Evolutionary conservation across 2,329 filamentous ascomycete genomes (phyloP), one percentile per base, ranked within the genome.

Genomic region (Ceratocystis alfenasii): DNA sequence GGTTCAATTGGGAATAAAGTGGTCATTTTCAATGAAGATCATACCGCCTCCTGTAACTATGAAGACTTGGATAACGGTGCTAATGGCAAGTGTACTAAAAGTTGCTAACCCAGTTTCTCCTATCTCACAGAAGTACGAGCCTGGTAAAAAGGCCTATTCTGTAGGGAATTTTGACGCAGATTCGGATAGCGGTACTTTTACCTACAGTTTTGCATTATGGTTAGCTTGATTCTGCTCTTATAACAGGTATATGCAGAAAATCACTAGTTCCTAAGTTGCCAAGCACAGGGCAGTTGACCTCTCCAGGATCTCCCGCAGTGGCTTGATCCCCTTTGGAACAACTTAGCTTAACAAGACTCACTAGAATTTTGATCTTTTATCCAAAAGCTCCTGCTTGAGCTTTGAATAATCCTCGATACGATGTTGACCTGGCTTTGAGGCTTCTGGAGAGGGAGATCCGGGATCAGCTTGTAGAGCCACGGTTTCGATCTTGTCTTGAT

Each of bases 1-100:
- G 83, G 0, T 83, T 79, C 0, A 93, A 77, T 69, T 12, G 3
- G 10, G 12, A 1, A 41, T 41, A 41, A 92, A 88, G 70, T 93
- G 91, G 0, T 88, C 87, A 72, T 93, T 88, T 68, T 93, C 89
- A 25, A 93, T 86, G 71, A 93, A 92, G 1, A 90, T 71, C 0
- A 85, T 85, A 0, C 89, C 89, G 0, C 88, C 88, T 0, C 82
- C 84, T 0, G 74, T 69, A 33, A 84, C 65, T 3, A 83, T 72
- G 0, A 92, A 78, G 0, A 71, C 62, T 0, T 77, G 73, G 0
- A 78, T 1, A 41, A 1, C 36, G 1, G 10, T 41, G 3, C 36
- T 41, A 3, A 15, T 41, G 10, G 36, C 36, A 41, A 41, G 10
- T 41, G 36, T 41, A 41, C 10, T 41, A 41, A 15, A 41, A 5